Evolutionary conservation across 2,329 filamentous ascomycete genomes (phyloP).

Genomic region (Aspergillus ochraceus): DNA sequence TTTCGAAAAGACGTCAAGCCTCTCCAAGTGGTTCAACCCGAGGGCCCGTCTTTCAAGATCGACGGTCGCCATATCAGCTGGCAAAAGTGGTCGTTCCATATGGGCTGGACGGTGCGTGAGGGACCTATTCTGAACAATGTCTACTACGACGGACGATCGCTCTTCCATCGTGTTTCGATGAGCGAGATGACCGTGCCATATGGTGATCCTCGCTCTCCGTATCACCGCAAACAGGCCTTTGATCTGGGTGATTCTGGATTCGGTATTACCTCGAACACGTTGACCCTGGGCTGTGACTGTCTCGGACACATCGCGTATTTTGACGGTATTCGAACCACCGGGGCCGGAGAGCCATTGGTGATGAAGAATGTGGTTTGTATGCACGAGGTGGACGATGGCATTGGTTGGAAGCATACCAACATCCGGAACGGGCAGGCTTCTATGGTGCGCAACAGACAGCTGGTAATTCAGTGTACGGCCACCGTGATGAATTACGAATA

Average conservation of each 20-base stretch:
- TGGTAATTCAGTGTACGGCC: slow-evolving; percentile 68
- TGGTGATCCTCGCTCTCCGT: slow-evolving; percentile 60
- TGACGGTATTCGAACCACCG: slow-evolving; percentile 49
- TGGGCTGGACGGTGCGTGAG: slow-evolving; percentile 69
- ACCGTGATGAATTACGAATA: slow-evolving; percentile 73
- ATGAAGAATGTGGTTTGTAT: slow-evolving; percentile 52
- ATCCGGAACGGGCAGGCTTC: slow-evolving; percentile 63
- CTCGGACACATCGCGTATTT: slow-evolving; percentile 65
- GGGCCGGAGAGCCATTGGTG: slow-evolving; percentile 58
- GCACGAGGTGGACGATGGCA: slow-evolving; percentile 69
- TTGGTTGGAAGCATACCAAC: slow-evolving; percentile 71
- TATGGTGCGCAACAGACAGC: slow-evolving; percentile 60
- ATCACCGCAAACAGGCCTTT: slow-evolving; percentile 67
- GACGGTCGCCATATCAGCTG: slow-evolving; percentile 53
- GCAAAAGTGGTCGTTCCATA: slow-evolving; percentile 67
- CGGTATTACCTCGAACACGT: slow-evolving; percentile 63
- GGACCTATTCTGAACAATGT: slow-evolving; percentile 68
- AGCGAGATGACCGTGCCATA: slow-evolving; percentile 59
- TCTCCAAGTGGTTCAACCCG: slow-evolving; percentile 67
- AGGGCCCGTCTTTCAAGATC: slow-evolving; percentile 65
- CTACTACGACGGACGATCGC: slow-evolving; percentile 60
- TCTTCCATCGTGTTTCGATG: slow-evolving; percentile 65
- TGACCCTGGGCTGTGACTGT: slow-evolving; percentile 68
- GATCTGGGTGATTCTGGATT: slow-evolving; percentile 67
- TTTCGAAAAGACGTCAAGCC: slow-evolving; percentile 59